phyloP scores from a whole-genome alignment of 257 asterid genomes.

The Solanum megistacrolobum region DNA sequence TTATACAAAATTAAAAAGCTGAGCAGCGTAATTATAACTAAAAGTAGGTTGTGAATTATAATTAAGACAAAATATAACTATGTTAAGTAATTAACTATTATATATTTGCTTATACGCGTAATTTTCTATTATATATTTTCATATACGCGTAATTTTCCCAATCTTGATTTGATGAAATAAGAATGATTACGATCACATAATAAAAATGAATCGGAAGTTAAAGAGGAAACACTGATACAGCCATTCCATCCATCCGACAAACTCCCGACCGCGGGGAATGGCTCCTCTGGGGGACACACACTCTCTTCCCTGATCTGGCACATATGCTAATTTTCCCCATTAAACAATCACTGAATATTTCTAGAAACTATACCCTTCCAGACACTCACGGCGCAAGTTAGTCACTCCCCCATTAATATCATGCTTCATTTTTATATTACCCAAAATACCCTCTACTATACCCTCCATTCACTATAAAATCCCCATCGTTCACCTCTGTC shows the following conservation, averaged over 20 bases:
- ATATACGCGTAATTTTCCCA: too few species aligned
- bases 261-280: constrained; percentile 49
- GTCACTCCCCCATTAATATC: constrained; percentile 8
- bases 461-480: constrained; percentile 16
- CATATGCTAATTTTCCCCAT: constrained; percentile 20
- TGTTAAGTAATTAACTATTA: too few species aligned
- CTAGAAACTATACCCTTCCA: neutral
- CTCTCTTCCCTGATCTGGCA: constrained; percentile 23
- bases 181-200: neutral
- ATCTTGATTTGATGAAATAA: neutral
- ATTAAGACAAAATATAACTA: too few species aligned
- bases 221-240: neutral
- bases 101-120: too few species aligned
- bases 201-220: neutral
- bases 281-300: constrained; percentile 16
- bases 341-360: neutral
- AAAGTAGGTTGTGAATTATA: too few species aligned
- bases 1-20: too few species aligned
- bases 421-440: constrained; percentile 16
- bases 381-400: constrained; percentile 34
- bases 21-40: too few species aligned
- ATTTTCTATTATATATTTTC: too few species aligned
- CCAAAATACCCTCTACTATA: constrained; percentile 6
- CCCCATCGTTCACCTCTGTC: constrained; percentile 10
- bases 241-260: constrained; percentile 27